phyloP scores from a whole-genome alignment of 352 stramenopile species.

The Globisporangium solare region DNA sequence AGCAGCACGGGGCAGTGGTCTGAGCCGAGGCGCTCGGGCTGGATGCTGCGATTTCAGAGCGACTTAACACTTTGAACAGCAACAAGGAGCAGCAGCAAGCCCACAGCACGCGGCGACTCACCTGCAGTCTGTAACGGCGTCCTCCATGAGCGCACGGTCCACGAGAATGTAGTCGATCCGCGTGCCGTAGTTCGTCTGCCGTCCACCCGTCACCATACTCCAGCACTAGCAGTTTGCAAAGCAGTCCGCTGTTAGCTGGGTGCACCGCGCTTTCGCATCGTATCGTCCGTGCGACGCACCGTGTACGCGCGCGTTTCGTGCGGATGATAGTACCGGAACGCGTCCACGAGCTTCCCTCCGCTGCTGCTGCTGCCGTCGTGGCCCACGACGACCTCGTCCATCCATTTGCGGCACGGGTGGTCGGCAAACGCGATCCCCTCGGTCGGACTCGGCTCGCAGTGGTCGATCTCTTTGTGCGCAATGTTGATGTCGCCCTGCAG shows the following conservation, averaged over 20 bases:
- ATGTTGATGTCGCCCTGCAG: constrained; percentile 82
- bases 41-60: too few species aligned
- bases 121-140: constrained; percentile 51
- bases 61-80: too few species aligned
- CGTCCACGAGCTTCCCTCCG: constrained; percentile 52
- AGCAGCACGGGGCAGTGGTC: constrained; percentile 79
- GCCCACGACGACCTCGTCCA: constrained; percentile 26
- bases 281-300: constrained; percentile 20
- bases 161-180: constrained; percentile 90
- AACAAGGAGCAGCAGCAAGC: too few species aligned
- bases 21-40: constrained; percentile 55
- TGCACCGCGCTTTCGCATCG: too few species aligned
- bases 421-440: constrained; percentile 41
- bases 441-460: constrained; percentile 45
- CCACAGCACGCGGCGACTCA: constrained; percentile 15
- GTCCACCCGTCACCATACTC: constrained; percentile 78
- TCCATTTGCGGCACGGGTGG: constrained; percentile 68
- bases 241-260: background rate
- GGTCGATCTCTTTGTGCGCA: constrained; percentile 71
- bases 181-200: constrained; percentile 89
- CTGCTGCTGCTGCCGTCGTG: constrained; percentile 2
- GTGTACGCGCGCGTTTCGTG: constrained; percentile 73
- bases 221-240: constrained; percentile 58
- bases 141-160: constrained; percentile 40
- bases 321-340: constrained; percentile 79